A percentile compares a stretch with the other conserved stretches of the same genome.
Conservation (phyloP, 495 filamentous ascomycete species). For the Bathelium albidoporum region DNA sequence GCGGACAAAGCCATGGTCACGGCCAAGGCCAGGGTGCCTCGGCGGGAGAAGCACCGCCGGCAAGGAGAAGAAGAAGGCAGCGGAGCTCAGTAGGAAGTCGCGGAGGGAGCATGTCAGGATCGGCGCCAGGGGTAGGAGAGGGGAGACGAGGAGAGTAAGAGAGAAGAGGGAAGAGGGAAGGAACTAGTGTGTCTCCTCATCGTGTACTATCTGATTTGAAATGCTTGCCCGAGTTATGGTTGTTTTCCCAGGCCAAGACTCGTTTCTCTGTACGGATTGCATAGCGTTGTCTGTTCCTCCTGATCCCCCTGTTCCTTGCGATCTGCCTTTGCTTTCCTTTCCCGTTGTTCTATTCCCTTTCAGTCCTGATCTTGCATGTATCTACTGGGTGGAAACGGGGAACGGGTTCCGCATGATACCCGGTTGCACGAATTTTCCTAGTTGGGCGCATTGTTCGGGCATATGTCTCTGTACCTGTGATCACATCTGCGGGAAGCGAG, state of each 20-base stretch:
- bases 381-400: neutral
- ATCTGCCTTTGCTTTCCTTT: neutral
- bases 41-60: neutral
- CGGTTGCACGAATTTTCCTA: neutral
- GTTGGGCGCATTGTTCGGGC: neutral
- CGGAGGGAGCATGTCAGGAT: neutral
- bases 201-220: no score
- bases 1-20: neutral
- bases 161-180: neutral
- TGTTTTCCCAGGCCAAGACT: neutral
- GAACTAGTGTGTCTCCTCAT: neutral
- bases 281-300: neutral
- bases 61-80: neutral
- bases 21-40: neutral
- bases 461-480: neutral
- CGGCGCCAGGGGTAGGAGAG: neutral
- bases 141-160: neutral
- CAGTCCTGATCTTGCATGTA: no score
- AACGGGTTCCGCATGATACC: neutral
- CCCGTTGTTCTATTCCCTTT: no score
- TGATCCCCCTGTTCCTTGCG: neutral
- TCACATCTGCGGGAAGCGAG: neutral
- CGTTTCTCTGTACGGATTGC: neutral
- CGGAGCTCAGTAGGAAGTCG: neutral
- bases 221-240: no score